phyloP scores from a whole-genome alignment of 495 filamentous ascomycete species.

The Tirmania nivea region DNA sequence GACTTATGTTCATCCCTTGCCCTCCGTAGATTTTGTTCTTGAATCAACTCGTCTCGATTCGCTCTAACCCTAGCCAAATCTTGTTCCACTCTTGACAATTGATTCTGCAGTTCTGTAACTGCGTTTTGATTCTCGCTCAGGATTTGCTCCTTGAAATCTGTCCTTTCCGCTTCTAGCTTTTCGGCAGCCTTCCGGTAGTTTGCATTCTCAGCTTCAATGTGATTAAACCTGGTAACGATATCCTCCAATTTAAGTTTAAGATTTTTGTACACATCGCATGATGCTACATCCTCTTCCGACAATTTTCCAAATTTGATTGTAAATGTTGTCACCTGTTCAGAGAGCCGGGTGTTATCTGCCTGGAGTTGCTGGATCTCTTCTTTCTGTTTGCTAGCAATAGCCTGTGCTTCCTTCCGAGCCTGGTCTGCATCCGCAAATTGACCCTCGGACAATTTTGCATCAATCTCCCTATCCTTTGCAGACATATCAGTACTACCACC shows the following conservation, averaged over 20 bases:
- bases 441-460: constrained; percentile 16
- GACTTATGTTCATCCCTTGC: constrained; percentile 55
- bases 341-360: constrained; percentile 56
- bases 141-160: constrained; percentile 52
- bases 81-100: constrained; percentile 58
- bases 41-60: constrained; percentile 58
- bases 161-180: constrained; percentile 64
- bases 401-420: constrained; percentile 49
- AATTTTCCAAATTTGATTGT: constrained; percentile 43
- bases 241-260: constrained; percentile 81
- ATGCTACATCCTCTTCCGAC: constrained; percentile 80
- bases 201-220: constrained; percentile 72
- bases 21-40: constrained; percentile 62
- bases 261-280: constrained; percentile 78
- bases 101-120: constrained; percentile 54
- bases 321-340: constrained; percentile 53
- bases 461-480: constrained; percentile 27
- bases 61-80: constrained; percentile 69
- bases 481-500: constrained; percentile 17
- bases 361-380: constrained; percentile 62
- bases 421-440: constrained; percentile 37
- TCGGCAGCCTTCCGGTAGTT: constrained; percentile 67
- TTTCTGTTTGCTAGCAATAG: constrained; percentile 57
- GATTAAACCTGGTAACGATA: constrained; percentile 71
- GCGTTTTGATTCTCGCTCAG: constrained; percentile 52